Evolutionary conservation across 2,329 filamentous ascomycete species (phyloP).

Genomic region (Scedosporium apiospermum): DNA sequence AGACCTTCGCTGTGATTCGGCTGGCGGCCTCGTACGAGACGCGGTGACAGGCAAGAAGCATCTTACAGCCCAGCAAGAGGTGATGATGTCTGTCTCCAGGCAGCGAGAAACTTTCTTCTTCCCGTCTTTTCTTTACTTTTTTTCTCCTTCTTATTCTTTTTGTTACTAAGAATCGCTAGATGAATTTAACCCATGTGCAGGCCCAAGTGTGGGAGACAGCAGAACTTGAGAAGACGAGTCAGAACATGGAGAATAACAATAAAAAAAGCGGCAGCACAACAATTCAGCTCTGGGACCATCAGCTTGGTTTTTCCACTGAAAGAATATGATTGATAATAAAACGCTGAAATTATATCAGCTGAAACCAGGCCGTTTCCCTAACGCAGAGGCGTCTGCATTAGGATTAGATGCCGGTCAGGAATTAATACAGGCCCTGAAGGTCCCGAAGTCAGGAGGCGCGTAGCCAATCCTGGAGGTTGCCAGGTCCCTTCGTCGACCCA

Average conservation of each 20-base stretch:
- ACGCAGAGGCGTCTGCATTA: neutral
- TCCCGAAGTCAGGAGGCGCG: too few species aligned
- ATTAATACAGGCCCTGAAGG: neutral
- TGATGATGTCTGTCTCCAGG: neutral
- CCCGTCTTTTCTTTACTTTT: neutral
- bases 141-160: neutral
- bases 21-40: too few species aligned
- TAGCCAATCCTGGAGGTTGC: too few species aligned
- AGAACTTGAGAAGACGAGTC: neutral
- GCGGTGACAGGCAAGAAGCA: neutral
- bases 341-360: neutral
- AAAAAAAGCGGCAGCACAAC: too few species aligned
- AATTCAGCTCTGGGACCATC: neutral
- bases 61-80: neutral
- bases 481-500: neutral
- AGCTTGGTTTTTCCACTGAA: neutral
- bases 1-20: neutral
- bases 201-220: neutral
- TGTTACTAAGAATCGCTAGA: neutral
- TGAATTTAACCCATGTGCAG: neutral
- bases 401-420: neutral
- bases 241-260: neutral
- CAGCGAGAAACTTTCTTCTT: neutral
- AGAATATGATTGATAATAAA: neutral
- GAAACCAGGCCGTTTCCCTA: neutral